These are phyloP conservation scores for Wickerhamiella parazyma DNA, from an alignment of 805 yeast genomes.

Conservation along the genomic window DNA sequence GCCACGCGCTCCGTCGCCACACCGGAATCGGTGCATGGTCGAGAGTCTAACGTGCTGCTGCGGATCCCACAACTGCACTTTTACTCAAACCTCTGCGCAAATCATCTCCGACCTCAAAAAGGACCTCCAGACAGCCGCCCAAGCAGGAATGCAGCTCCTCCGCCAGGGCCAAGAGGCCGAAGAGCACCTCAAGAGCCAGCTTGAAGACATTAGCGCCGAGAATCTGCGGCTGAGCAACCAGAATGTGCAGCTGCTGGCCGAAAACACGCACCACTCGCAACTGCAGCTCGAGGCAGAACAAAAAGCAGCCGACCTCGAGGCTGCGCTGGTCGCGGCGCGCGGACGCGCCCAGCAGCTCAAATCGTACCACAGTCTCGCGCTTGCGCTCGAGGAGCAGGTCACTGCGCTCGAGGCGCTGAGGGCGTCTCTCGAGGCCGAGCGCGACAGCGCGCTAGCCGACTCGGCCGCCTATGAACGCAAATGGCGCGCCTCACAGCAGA, in stretches of 20 bases:
- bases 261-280: background rate
- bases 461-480: slow-evolving; percentile 2
- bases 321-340: slow-evolving; percentile 1
- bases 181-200: background rate
- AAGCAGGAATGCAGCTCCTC: slow-evolving; percentile 4
- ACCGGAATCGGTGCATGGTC: slow-evolving; percentile 6
- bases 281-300: background rate
- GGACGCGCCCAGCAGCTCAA: slow-evolving; percentile 4
- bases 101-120: slow-evolving; percentile 4
- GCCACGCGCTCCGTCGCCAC: background rate
- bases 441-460: slow-evolving; percentile 6
- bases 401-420: slow-evolving; percentile 4
- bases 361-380: slow-evolving; percentile 2
- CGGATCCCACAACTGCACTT: background rate
- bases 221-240: background rate
- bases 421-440: slow-evolving; percentile 5
- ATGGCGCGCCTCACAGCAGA: slow-evolving; percentile 3
- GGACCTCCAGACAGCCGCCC: slow-evolving; percentile 5
- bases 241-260: slow-evolving; percentile 3
- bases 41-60: slow-evolving; percentile 1
- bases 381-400: slow-evolving; percentile 9
- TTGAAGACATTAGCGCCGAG: slow-evolving; percentile 1
- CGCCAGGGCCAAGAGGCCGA: slow-evolving; percentile 4
- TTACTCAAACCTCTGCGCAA: background rate
- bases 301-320: slow-evolving; percentile 2